These are phyloP conservation scores for Withania somnifera DNA, from an alignment of 305 asterid genomes.

Conservation along the genomic window DNA sequence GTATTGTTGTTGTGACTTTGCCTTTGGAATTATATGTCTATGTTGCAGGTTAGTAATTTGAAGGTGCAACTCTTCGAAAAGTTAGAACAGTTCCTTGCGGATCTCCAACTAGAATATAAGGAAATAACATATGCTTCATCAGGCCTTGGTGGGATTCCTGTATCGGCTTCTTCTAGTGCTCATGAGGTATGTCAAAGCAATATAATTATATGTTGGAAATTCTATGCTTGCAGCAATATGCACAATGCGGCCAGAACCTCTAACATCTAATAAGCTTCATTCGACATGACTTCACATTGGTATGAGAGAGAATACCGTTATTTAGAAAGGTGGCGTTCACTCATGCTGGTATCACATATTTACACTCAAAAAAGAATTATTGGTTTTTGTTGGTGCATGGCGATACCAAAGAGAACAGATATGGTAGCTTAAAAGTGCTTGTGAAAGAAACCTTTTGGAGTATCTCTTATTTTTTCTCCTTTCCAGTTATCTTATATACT, in stretches of 20 bases:
- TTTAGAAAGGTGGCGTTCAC: background rate
- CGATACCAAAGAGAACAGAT: background rate
- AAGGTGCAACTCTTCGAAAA: conserved; percentile 83
- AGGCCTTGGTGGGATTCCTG: conserved; percentile 25
- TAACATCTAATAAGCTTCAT: background rate
- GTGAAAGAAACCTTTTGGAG: background rate
- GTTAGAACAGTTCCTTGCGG: conserved; percentile 81
- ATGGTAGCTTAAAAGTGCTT: background rate
- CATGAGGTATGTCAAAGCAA: conserved; percentile 51
- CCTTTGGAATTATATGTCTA: background rate
- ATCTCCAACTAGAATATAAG: conserved; percentile 59
- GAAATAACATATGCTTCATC: conserved; percentile 33
- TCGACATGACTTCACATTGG: background rate
- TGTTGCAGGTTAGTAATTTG: conserved; percentile 66
- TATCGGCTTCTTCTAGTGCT: conserved; percentile 28
- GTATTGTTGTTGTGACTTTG: background rate
- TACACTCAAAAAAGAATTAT: background rate
- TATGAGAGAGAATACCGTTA: background rate
- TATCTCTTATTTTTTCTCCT: background rate
- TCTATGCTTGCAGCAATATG: background rate
- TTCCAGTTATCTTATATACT: background rate
- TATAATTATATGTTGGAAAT: background rate
- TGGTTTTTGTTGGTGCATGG: background rate
- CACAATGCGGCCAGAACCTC: background rate
- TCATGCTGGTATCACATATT: conserved; percentile 2